Evolutionary conservation across 768 basidiomycete genomes (phyloP).

Genomic region (Boletus pseudo-olivaceus): DNA sequence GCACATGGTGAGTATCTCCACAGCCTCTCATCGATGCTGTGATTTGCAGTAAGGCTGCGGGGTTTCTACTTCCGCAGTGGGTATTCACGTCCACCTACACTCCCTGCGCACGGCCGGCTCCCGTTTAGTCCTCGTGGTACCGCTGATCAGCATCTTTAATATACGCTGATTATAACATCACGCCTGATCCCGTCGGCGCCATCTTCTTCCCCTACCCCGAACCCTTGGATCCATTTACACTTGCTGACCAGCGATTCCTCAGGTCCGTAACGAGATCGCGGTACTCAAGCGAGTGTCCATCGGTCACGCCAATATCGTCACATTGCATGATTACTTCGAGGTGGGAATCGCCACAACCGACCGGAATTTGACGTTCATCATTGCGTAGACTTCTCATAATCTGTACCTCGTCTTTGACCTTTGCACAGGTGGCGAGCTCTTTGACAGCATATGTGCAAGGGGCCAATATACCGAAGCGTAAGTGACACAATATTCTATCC

Average conservation of each 20-base stretch:
- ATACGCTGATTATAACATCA: conserved; percentile 15
- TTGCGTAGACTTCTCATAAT: conserved; percentile 76
- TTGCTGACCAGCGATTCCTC: conserved; percentile 10
- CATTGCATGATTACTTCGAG: conserved; percentile 95
- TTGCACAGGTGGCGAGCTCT: conserved; percentile 97
- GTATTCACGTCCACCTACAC: background rate
- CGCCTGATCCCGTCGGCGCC: background rate
- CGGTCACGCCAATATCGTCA: conserved; percentile 87
- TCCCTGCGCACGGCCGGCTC: conserved; percentile 1
- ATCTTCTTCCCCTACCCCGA: conserved; percentile 7
- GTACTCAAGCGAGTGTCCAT: conserved; percentile 93
- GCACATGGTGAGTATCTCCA: conserved; percentile 72
- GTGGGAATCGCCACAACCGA: conserved; percentile 33
- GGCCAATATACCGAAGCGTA: conserved; percentile 95
- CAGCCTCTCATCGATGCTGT: conserved; percentile 6
- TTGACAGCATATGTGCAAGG: conserved; percentile 96
- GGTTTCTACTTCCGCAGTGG: background rate
- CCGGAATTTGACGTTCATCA: background rate
- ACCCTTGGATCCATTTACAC: conserved; percentile 9
- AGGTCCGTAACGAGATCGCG: conserved; percentile 97
- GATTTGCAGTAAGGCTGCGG: conserved; percentile 1
- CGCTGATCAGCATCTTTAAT: conserved; percentile 9
- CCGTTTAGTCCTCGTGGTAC: background rate
- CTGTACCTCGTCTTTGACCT: conserved; percentile 94
- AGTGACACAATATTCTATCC: conserved; percentile 23